Base-by-base conservation (phyloP, 108 stramenopile species). In the Fistulifera pelliculosa region DNA sequence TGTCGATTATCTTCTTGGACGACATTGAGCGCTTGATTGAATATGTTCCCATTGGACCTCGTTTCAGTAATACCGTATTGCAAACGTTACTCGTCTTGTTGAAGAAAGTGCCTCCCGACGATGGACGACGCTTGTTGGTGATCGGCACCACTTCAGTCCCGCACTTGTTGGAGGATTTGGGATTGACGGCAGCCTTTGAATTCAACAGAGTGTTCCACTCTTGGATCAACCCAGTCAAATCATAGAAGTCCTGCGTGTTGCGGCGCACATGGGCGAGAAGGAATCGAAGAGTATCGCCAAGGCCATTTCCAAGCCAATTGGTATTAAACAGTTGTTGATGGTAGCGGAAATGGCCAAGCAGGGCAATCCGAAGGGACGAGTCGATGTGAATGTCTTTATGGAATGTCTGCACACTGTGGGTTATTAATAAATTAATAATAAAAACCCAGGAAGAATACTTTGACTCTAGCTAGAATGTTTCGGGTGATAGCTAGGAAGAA, bases 21-120 rank as follows among this genome's bases (percentile, higher is more conserved):
- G 96, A 99, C 70, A 78, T 99, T 62, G 99, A 99, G 68, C 82
- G 99, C 19, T 66, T 99, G 45, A 97, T 99, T 65, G 99, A 99
- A 49, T 99, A 96, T 68, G 89, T 91, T 6, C 84, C 85, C 16
- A 94, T 98, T 38, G 98, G 98, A 26, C 95, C 94, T 0, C 88
- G 97, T 17, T 98, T 99, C 62, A 87, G 82, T 50, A 99, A 99
- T 74, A 70, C 85, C 11, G 96, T 98, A 23, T 75, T 99, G 22
- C 99, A 99, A 71, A 95, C 97, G 0, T 74, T 99, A 14, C 70
- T 99, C 40, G 91, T 99, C 10, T 63, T 99, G 54, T 74, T 99
- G 54, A 95, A 96, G 75, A 97, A 97, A 79, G 71, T 84, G 42
- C 95, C 97, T 12, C 90, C 94, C 8, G 85, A 90, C 61, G 87